A percentile compares a stretch with the other conserved stretches of the same genome.
Conservation (phyloP, 2,329 filamentous ascomycete genomes). For the Venturia effusa region DNA sequence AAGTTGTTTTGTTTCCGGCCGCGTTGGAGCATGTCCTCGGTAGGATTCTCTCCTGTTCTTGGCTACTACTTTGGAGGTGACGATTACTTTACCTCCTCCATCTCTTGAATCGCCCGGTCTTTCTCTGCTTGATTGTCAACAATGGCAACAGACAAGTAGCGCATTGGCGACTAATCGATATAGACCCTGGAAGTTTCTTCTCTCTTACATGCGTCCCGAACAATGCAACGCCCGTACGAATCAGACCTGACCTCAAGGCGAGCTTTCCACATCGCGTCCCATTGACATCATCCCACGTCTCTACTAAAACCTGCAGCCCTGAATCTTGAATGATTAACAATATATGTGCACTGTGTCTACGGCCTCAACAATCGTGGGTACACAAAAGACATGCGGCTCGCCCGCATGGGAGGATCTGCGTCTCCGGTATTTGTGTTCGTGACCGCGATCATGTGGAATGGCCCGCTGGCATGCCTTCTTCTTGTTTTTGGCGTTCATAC, state of each 20-base stretch:
- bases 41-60: not conserved
- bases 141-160: too few relatives aligned
- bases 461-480: not conserved
- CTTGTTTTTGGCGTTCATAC: not conserved
- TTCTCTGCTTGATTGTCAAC: not conserved
- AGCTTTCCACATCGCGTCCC: not conserved
- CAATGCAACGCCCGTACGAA: not conserved
- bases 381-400: not conserved
- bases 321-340: not conserved
- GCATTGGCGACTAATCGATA: not conserved
- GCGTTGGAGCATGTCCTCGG: not conserved
- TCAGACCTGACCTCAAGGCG: not conserved
- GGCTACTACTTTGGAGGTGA: not conserved
- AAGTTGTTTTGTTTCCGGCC: not conserved
- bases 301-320: not conserved
- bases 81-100: not conserved
- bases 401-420: not conserved
- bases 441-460: not conserved
- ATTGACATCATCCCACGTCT: not conserved
- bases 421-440: not conserved
- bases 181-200: not conserved
- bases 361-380: not conserved
- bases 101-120: not conserved
- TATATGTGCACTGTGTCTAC: not conserved
- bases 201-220: not conserved